These are phyloP conservation scores for Ophidiomyces ophidiicola DNA, from an alignment of 2,329 filamentous ascomycete genomes.

Conservation along the genomic window DNA sequence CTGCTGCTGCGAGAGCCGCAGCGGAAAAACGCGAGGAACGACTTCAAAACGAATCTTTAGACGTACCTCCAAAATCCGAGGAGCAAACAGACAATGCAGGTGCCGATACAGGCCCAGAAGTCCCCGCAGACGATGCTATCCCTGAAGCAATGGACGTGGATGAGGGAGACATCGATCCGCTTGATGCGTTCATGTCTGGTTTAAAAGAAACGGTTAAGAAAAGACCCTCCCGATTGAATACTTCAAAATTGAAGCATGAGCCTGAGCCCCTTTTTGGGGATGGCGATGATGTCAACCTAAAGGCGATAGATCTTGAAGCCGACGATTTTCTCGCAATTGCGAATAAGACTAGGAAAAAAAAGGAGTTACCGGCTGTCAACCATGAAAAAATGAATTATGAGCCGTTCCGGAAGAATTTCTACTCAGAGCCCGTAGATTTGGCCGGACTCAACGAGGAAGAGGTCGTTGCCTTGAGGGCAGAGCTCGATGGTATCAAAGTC, in stretches of 20 bases:
- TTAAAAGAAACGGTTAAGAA: conserved; percentile 41
- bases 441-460: conserved; percentile 74
- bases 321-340: conserved; percentile 53
- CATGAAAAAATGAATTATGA: conserved; percentile 78
- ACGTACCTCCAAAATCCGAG: not conserved
- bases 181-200: conserved; percentile 89
- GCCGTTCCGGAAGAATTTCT: conserved; percentile 86
- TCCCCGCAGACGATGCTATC: not conserved
- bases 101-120: not conserved
- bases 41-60: conserved; percentile 31
- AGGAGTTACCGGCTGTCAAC: conserved; percentile 79
- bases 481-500: conserved; percentile 92
- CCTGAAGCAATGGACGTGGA: conserved; percentile 20
- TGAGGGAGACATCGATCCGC: conserved; percentile 60
- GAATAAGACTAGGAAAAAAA: conserved; percentile 69
- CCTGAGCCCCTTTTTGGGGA: conserved; percentile 83
- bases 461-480: conserved; percentile 64
- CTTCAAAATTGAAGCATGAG: conserved; percentile 44
- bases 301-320: conserved; percentile 49
- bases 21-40: conserved; percentile 72
- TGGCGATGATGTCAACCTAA: conserved; percentile 57
- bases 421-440: conserved; percentile 77
- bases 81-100: not conserved
- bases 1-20: conserved; percentile 70
- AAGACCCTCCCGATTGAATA: conserved; percentile 25